Evolutionary conservation across 345 rosid species (phyloP).

Genomic region (Acer negundo): DNA sequence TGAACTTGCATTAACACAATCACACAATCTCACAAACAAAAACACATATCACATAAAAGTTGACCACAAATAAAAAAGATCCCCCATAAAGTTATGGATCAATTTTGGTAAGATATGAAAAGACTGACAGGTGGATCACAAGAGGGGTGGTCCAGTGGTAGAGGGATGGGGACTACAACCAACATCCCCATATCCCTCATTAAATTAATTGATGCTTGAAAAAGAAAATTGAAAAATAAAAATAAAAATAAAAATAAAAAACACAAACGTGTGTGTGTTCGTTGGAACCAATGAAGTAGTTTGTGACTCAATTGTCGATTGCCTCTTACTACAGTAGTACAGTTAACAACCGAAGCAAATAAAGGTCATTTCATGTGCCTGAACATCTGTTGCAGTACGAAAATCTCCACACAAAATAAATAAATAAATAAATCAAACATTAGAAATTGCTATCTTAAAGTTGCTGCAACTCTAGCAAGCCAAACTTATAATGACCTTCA

Average conservation of each 20-base stretch:
- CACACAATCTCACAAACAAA: neutral
- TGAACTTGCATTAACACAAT: neutral
- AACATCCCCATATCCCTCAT: no score
- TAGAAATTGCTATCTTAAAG: neutral
- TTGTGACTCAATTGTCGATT: no score
- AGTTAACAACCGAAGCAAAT: no score
- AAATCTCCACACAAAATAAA: neutral
- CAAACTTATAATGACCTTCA: no score
- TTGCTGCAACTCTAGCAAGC: no score
- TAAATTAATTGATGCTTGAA: no score
- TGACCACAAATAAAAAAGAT: neutral
- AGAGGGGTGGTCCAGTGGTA: neutral
- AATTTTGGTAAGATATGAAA: neutral
- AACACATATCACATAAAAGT: conserved; percentile 4
- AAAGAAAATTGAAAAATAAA: no score
- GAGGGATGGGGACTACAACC: neutral
- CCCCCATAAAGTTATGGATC: neutral
- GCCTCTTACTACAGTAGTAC: no score
- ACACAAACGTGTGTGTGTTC: no score
- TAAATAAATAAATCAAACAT: neutral
- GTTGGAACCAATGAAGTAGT: no score
- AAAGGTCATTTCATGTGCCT: neutral
- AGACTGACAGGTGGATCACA: neutral
- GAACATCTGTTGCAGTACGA: neutral
- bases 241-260: no score